Base-by-base conservation (phyloP, 2,329 filamentous ascomycete species). In the Clarireedia homoeocarpa region DNA sequence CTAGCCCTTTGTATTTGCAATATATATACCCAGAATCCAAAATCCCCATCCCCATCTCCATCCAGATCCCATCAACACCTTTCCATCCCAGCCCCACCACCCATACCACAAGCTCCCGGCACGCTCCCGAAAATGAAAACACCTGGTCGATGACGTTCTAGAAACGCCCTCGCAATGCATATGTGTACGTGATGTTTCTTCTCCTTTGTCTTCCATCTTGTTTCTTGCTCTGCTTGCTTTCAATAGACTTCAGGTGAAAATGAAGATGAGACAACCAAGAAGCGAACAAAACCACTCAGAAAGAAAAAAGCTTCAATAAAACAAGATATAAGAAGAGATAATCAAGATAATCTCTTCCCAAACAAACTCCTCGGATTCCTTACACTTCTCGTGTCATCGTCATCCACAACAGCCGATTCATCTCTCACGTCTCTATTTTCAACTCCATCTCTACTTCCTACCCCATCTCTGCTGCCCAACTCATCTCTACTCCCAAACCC, bases 341-440 rank as follows among this genome's bases (percentile, higher is more conserved):
- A 62, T 40, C 61, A 60, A 6, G 62, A 49, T 20, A 66, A 61
- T 50, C 66, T 70, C 61, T 70, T 71, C 34, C 67, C 67, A 10
- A 70, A 59, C 50, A 70, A 55, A 44, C 62, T 53, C 51, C 62
- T 67, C 49, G 62, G 64, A 52, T 66, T 70, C 58, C 66, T 70
- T 54, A 62, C 70, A 15, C 53, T 45, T 14, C 49, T 44, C 17
- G 60, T 57, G 5, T 63, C 62, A 24, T 55, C 54, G 34, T 63
- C 63, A 9, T 62, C 62, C 23, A 17, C 40, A 17, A 20, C 6
- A 17, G 10, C 40, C 15, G 23, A 20, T 6, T 44, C 17, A 44
- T 44, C 40, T 9, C 40, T 23, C 40, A n/a, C 9, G 23, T 44
- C 40, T 3, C 20, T 49, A 4, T 52, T 42, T 7, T 39, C 55